Evolutionary conservation across 805 yeast species (phyloP).

Genomic region (Henningerozyma blattae): DNA sequence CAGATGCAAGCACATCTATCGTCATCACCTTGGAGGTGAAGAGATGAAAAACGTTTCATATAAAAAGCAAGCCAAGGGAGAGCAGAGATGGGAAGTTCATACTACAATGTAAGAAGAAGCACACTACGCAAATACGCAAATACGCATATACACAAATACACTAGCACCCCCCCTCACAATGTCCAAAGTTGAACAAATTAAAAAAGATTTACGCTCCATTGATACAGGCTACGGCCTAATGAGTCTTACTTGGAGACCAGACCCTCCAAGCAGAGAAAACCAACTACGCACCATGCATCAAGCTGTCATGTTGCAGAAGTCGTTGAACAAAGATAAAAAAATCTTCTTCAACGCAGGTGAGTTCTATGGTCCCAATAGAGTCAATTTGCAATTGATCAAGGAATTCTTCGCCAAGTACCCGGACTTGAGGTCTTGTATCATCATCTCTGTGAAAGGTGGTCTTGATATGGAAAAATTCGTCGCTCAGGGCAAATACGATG

Average conservation of each 20-base stretch:
- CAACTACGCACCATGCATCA: constrained; percentile 43
- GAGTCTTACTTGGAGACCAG: constrained; percentile 64
- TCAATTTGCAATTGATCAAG: constrained; percentile 44
- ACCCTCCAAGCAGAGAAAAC: constrained; percentile 40
- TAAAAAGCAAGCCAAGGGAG: too few relatives aligned
- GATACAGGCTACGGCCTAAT: constrained; percentile 62
- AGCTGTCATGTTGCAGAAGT: constrained; percentile 32
- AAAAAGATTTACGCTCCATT: constrained; percentile 8
- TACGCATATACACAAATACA: too few relatives aligned
- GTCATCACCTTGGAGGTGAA: too few relatives aligned
- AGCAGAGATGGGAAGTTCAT: too few relatives aligned
- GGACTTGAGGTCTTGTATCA: constrained; percentile 40
- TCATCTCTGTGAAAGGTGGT: constrained; percentile 62
- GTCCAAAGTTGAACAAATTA: constrained; percentile 12
- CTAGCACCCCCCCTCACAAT: too few relatives aligned
- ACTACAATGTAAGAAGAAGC: too few relatives aligned
- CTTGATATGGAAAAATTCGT: constrained; percentile 23
- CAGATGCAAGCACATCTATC: too few relatives aligned
- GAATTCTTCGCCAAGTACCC: constrained; percentile 49
- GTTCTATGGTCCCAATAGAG: constrained; percentile 50
- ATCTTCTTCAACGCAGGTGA: constrained; percentile 64
- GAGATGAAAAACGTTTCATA: too few relatives aligned
- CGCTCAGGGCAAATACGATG: constrained; percentile 42
- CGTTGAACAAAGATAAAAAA: constrained; percentile 16
- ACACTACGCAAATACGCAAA: too few relatives aligned